Evolutionary conservation across 352 stramenopile species (phyloP).

Genomic region (Phytopythium delawarense): DNA sequence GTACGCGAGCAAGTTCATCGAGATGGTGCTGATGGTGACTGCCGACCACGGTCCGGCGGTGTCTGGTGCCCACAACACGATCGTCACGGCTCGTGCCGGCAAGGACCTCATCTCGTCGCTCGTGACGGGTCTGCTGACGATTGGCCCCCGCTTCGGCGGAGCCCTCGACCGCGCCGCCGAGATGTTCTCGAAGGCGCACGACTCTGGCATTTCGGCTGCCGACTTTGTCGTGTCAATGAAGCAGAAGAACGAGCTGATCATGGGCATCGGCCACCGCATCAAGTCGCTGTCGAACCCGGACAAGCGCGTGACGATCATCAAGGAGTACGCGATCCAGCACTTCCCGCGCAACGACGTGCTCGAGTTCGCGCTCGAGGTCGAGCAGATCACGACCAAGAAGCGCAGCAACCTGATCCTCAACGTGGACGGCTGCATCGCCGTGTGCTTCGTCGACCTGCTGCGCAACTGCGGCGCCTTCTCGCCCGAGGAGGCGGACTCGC

Average conservation of each 20-base stretch:
- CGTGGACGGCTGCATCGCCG: conserved; percentile 96
- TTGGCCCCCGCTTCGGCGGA: conserved; percentile 95
- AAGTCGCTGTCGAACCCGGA: conserved; percentile 95
- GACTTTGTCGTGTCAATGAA: conserved; percentile 95
- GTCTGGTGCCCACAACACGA: conserved; percentile 96
- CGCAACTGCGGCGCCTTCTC: conserved; percentile 90
- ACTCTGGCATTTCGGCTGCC: conserved; percentile 81
- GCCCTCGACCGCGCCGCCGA: conserved; percentile 92
- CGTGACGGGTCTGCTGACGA: conserved; percentile 94
- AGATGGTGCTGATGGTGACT: conserved; percentile 98
- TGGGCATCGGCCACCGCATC: conserved; percentile 96
- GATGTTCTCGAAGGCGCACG: conserved; percentile 90
- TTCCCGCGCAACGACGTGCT: conserved; percentile 93
- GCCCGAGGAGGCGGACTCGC: conserved; percentile 90
- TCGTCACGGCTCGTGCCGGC: conserved; percentile 91
- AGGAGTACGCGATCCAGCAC: conserved; percentile 93
- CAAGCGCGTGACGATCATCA: conserved; percentile 96
- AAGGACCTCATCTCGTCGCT: conserved; percentile 97
- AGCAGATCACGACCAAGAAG: conserved; percentile 97
- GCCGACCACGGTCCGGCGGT: conserved; percentile 96
- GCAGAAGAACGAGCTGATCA: conserved; percentile 94
- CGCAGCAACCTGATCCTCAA: conserved; percentile 97
- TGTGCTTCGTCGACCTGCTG: conserved; percentile 96
- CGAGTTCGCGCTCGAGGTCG: conserved; percentile 94
- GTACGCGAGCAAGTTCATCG: conserved; percentile 95